Evolutionary conservation across 306 rosid species (phyloP).

Genomic region (Cucurbita moschata): DNA sequence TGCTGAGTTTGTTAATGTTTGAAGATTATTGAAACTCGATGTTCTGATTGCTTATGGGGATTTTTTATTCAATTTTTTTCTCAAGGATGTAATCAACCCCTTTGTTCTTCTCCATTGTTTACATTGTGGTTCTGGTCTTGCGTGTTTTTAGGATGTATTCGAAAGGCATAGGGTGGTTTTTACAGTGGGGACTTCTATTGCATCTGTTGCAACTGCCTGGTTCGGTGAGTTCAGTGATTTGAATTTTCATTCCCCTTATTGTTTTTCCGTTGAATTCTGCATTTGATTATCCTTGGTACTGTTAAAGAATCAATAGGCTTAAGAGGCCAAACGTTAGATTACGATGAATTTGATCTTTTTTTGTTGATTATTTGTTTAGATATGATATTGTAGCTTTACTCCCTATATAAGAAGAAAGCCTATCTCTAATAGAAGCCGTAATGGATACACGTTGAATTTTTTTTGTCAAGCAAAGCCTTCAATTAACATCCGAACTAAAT

Average conservation of each 20-base stretch:
- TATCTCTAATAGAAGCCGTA: neutral
- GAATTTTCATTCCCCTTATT: neutral
- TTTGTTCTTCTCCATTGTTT: neutral
- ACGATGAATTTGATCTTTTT: neutral
- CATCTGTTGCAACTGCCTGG: conserved; percentile 81
- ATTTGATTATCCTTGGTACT: conserved; percentile 1
- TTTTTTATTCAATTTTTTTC: neutral
- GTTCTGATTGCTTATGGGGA: neutral
- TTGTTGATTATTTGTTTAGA: neutral
- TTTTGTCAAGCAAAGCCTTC: neutral
- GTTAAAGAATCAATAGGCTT: neutral
- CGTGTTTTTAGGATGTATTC: conserved; percentile 41
- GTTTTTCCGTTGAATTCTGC: neutral
- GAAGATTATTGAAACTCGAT: neutral
- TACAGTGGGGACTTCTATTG: conserved; percentile 74
- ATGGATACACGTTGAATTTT: neutral
- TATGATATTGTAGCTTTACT: neutral
- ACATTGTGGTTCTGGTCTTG: neutral
- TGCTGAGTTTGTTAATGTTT: neutral
- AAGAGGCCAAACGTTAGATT: too few relatives aligned
- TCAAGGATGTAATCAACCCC: neutral
- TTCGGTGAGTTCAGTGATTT: conserved; percentile 35
- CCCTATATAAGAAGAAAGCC: neutral
- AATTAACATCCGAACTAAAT: neutral
- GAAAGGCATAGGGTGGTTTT: conserved; percentile 78